These are phyloP conservation scores for Sphaerulina populicola DNA, from an alignment of 2,329 filamentous ascomycete genomes.

Conservation along the genomic window DNA sequence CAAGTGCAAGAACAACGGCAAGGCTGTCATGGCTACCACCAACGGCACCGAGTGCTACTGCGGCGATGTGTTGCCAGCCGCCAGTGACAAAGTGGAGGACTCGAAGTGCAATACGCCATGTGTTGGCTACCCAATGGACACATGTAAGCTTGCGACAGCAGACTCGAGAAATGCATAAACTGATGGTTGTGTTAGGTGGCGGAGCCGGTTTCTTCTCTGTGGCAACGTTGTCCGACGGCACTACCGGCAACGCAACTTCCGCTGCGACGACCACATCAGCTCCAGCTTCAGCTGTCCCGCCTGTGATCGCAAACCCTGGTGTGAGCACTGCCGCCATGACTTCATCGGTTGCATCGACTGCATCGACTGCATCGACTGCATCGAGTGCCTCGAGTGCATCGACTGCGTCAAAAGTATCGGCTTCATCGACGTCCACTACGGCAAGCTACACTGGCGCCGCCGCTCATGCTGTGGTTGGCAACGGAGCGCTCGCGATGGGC, in stretches of 20 bases:
- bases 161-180: neutral
- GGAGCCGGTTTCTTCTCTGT: constrained; percentile 47
- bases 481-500: neutral
- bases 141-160: neutral
- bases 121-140: constrained; percentile 13
- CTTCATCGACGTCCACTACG: neutral
- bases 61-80: constrained; percentile 58
- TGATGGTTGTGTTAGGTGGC: constrained; percentile 43
- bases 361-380: too few species aligned
- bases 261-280: neutral
- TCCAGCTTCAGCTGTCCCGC: neutral
- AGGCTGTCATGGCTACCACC: constrained; percentile 55
- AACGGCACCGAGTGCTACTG: constrained; percentile 63
- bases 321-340: too few species aligned
- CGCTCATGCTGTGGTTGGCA: neutral
- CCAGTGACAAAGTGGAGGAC: constrained; percentile 47
- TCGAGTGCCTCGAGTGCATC: too few species aligned
- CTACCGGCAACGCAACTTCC: neutral
- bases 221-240: neutral
- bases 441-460: neutral
- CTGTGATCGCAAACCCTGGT: too few species aligned
- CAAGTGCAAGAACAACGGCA: constrained; percentile 40
- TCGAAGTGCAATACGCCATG: constrained; percentile 58
- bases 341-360: too few species aligned
- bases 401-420: neutral